phyloP scores from a whole-genome alignment of 2,329 filamentous ascomycete genomes.

The Fusarium continuum region DNA sequence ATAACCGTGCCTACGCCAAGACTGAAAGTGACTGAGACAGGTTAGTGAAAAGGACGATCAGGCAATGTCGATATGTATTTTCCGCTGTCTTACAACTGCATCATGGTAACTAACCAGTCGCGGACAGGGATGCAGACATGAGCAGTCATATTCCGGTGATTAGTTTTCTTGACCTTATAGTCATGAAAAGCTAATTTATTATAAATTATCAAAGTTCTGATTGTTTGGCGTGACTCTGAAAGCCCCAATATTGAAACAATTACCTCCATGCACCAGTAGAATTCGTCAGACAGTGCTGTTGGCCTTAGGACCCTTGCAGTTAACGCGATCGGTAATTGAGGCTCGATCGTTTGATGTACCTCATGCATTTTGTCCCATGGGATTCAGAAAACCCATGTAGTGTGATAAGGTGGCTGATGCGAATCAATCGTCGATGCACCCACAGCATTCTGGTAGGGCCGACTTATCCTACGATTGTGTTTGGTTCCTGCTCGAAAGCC shows the following conservation, averaged over 20 bases:
- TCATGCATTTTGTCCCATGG: background rate
- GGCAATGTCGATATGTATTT: conserved; percentile 8
- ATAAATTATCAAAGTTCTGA: background rate
- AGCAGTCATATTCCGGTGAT: background rate
- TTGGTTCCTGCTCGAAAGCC: background rate
- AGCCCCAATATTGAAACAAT: background rate
- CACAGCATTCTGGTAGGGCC: conserved; percentile 14
- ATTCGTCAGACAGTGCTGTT: background rate
- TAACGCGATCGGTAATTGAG: background rate
- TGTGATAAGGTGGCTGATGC: conserved; percentile 23
- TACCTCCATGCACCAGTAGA: background rate
- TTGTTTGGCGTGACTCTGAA: background rate
- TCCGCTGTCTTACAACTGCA: conserved; percentile 4
- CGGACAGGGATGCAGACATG: background rate
- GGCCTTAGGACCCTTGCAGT: conserved; percentile 5
- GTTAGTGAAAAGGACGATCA: conserved; percentile 2
- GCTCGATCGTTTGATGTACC: conserved; percentile 10
- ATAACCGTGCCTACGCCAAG: background rate
- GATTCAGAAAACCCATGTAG: background rate
- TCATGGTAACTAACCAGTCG: background rate
- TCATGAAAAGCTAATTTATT: background rate
- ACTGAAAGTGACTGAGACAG: background rate
- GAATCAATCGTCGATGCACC: conserved; percentile 6
- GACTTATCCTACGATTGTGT: background rate
- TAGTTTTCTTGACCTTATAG: background rate